A percentile compares a stretch with the other conserved stretches of the same genome.
These are phyloP conservation scores for Termitomyces sp. DNA, from an alignment of 768 basidiomycete genomes.

Conservation along the genomic window DNA sequence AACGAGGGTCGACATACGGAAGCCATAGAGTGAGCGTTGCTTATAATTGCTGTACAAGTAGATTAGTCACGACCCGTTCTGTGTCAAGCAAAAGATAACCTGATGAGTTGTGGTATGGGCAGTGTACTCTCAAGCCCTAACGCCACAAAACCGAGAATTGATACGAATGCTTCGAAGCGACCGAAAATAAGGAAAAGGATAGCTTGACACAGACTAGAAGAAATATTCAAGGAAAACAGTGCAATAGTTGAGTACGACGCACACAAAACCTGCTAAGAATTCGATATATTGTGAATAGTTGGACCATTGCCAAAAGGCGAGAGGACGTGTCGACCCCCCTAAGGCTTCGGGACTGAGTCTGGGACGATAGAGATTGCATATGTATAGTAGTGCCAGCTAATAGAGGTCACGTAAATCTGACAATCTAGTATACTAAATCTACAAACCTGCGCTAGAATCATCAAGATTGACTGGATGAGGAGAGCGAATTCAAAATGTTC, in stretches of 20 bases:
- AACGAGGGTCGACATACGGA: conserved; percentile 73
- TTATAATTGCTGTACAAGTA: conserved; percentile 57
- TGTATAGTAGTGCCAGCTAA: conserved; percentile 73
- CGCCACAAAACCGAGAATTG: conserved; percentile 67
- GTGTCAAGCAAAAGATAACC: conserved; percentile 32
- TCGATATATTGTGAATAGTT: conserved; percentile 76
- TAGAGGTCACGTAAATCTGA: conserved; percentile 12
- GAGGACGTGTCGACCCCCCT: conserved; percentile 54
- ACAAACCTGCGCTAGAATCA: conserved; percentile 78
- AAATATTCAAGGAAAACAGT: background rate
- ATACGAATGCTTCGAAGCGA: conserved; percentile 52
- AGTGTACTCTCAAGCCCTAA: conserved; percentile 80
- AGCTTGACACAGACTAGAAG: conserved; percentile 53
- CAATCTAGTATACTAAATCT: background rate
- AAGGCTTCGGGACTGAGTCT: conserved; percentile 51
- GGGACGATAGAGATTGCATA: conserved; percentile 72
- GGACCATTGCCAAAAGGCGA: conserved; percentile 85
- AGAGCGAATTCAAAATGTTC: conserved; percentile 71
- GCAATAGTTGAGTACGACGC: conserved; percentile 13
- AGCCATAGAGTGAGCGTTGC: conserved; percentile 77
- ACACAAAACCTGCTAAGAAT: conserved; percentile 79
- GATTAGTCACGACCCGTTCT: background rate
- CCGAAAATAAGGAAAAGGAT: conserved; percentile 75
- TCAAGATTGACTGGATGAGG: conserved; percentile 75
- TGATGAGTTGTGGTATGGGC: conserved; percentile 81